Evolutionary conservation across 371 early-diverging fungal species (phyloP), one percentile per base, ranked within the genome.

Genomic region (Rhizopus sp.): DNA sequence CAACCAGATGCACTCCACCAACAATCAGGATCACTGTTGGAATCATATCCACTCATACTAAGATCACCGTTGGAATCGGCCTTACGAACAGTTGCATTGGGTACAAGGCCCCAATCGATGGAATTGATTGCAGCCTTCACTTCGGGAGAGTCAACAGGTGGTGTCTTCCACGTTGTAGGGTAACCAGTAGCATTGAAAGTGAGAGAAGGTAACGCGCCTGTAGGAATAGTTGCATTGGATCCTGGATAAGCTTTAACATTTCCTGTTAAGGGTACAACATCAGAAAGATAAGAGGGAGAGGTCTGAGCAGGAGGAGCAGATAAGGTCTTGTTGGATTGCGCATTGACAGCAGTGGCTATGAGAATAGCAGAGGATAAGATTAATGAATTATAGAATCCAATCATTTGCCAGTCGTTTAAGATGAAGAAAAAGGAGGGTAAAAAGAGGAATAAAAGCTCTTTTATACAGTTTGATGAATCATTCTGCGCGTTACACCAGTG

Each of bases 81-180:
- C 16, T 53, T 53, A 33, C 70, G 72, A 3, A 75, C 66, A n/a
- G 77, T 47, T 0, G 68, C 58, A n/a, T 61, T 65, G 9, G 80
- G 80, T 4, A 76, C 77, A n/a, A 61, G 49, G 29, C 38, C 15
- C 80, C 80, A 79, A 44, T 79, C 71, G 46, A 79, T 72, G 6
- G 77, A 60, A 30, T 57, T 56, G 15, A 74, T 62, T 4, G 61
- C 77, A 31, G 74, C 71, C 32, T 63, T 48, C 9, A 79, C 67
- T 62, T 76, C 77, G 29, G 72, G 46, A 33, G 62, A 60, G 31
- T 56, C 53, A 3, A 71, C 67, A 23, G 65, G 45, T 17, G 80
- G 73, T 1, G 59, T 40, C 34, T 51, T 61, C 80, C 80, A 79
- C 13, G 63, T 55, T 46, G 59, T 58, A 34, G 80, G 80, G 31